Conservation (phyloP, 192 early-diverging fungal genomes). For the Gigaspora rosea region DNA sequence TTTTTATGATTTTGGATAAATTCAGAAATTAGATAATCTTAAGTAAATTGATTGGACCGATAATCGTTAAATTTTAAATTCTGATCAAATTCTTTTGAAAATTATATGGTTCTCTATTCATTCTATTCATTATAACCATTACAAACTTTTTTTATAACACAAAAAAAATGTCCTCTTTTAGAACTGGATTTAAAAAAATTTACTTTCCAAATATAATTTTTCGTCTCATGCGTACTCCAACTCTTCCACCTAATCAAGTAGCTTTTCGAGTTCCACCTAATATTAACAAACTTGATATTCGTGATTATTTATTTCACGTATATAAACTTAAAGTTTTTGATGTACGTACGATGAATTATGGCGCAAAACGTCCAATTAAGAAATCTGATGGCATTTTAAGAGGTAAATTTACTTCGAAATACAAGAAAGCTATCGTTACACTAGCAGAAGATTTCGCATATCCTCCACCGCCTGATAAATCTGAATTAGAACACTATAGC, state of each 20-base stretch:
- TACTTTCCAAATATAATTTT: conserved; percentile 89
- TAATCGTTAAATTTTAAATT: no score
- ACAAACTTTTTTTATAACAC: no score
- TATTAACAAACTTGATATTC: conserved; percentile 94
- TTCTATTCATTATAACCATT: no score
- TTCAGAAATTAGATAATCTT: not conserved
- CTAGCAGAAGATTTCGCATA: conserved; percentile 52
- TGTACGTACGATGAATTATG: conserved; percentile 90
- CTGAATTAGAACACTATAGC: conserved; percentile 21
- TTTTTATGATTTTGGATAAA: not conserved
- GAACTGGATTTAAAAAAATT: conserved; percentile 57
- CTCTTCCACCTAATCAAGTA: conserved; percentile 80
- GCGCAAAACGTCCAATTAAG: conserved; percentile 51
- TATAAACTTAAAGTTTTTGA: conserved; percentile 82
- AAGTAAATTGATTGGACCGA: no score
- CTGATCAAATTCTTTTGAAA: no score
- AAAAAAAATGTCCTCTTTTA: not conserved
- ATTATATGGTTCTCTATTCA: no score
- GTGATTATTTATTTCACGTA: conserved; percentile 78
- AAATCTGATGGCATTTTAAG: conserved; percentile 41
- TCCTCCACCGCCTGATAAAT: conserved; percentile 48
- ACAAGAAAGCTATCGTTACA: conserved; percentile 65
- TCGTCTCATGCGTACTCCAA: conserved; percentile 74
- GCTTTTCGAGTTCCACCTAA: conserved; percentile 89
- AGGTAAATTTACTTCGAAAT: conserved; percentile 39